Evolutionary conservation across 495 filamentous ascomycete genomes (phyloP).

Genomic region (Aspergillus bridgeri): DNA sequence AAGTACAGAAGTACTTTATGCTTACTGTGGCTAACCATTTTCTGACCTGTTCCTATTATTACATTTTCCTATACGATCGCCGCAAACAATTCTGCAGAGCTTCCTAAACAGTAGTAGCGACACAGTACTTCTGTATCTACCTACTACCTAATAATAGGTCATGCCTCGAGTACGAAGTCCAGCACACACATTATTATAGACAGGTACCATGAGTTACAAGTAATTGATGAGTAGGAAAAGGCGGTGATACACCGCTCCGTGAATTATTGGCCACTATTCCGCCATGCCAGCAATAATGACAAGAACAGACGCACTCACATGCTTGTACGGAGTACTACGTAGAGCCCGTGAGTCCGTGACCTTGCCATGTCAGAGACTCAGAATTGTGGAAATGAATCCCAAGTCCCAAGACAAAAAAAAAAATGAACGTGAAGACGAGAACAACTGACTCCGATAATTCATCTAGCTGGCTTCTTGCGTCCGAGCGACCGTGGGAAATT

Average conservation of each 20-base stretch:
- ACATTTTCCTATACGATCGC: background rate
- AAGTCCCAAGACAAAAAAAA: background rate
- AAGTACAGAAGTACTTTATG: no score
- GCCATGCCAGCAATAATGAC: constrained; percentile 9
- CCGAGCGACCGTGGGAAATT: background rate
- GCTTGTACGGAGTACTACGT: background rate
- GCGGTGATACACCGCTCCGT: constrained; percentile 19
- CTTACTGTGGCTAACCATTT: background rate
- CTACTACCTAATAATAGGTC: background rate
- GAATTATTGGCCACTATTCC: constrained; percentile 12
- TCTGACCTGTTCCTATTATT: background rate
- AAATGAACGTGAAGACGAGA: background rate
- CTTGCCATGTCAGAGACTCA: background rate
- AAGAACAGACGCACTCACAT: background rate
- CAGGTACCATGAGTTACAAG: no score
- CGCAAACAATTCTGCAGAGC: background rate
- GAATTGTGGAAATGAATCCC: background rate
- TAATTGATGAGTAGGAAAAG: no score
- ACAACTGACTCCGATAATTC: background rate
- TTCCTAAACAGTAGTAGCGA: background rate
- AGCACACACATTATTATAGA: no score
- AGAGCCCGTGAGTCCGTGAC: background rate
- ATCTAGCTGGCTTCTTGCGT: background rate
- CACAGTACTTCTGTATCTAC: background rate
- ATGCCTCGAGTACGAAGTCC: no score